Base-by-base conservation (phyloP, 2,329 filamentous ascomycete genomes). In the Pestalotiopsis sp. region DNA sequence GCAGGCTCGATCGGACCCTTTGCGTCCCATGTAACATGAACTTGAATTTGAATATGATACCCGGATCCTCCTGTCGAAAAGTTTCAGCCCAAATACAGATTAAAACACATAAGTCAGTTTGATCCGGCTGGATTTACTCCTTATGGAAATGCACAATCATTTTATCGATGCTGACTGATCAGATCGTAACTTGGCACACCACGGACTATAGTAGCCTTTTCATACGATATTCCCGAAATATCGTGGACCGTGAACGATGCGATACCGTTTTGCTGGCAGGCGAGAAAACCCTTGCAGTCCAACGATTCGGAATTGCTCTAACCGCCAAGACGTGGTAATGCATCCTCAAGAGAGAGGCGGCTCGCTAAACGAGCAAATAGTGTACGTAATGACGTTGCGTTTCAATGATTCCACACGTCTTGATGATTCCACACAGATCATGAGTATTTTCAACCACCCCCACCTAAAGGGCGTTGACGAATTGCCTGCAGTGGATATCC, bases 401-500 rank as follows among this genome's bases (percentile, higher is more conserved):
- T 52, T n/a, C 14, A 52, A n/a, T 9, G 25, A 11, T 17, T 49
- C 27, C 27, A 31, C 27, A 31, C 27, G 5, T 31, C 27, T 31
- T 31, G 27, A 31, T 31, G 27, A 31, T 31, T 31, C 31, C 31
- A 36, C 31, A 36, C 31, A 36, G 14, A 52, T 52, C n/a, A 23
- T n/a, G 45, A 52, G 41, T n/a, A 52, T 52, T 52, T 31, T 17
- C 25, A 65, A 14, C 31, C n/a, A 41, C 63, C 25, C 25, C 36
- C 27, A 31, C 23, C 41, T 9, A 7, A 65, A n/a, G 27, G 36
- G 31, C 38, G 27, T 27, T 23, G 13, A 66, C 36, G 64, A 61
- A 23, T 55, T 60, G 60, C 55, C 64, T 39, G 41, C 27, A 60
- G 57, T 66, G 64, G 64, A 49, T 52, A 36, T 55, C 52, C 31